phyloP scores from a whole-genome alignment of 352 stramenopile species.

The Phytophthora cactorum region DNA sequence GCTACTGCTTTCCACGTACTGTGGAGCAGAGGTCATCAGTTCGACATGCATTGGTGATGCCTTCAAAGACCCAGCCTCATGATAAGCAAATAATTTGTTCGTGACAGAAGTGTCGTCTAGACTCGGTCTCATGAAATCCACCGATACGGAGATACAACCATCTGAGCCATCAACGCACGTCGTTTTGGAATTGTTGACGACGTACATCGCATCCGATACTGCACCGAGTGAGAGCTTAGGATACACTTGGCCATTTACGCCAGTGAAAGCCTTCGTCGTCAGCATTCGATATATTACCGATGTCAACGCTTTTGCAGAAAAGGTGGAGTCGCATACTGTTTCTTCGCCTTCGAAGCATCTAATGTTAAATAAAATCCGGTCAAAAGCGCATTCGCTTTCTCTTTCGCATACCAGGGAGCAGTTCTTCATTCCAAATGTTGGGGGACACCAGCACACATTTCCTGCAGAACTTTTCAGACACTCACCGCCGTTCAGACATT shows the following conservation, averaged over 20 bases:
- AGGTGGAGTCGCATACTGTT: slow-evolving; percentile 42
- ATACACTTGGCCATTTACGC: slow-evolving; percentile 45
- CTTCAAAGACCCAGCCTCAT: slow-evolving; percentile 55
- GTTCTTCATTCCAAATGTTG: slow-evolving; percentile 64
- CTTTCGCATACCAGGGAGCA: slow-evolving; percentile 51
- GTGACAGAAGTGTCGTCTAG: slow-evolving; percentile 35
- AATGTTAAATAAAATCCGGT: slow-evolving; percentile 49
- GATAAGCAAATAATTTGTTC: slow-evolving; percentile 61
- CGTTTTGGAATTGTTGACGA: slow-evolving; percentile 54
- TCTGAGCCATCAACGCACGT: slow-evolving; percentile 36
- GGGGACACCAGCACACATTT: slow-evolving; percentile 53
- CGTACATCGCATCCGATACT: slow-evolving; percentile 54
- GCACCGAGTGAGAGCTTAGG: slow-evolving; percentile 40
- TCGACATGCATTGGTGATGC: slow-evolving; percentile 51
- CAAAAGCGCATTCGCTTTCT: slow-evolving; percentile 58
- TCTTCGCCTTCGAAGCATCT: slow-evolving; percentile 29
- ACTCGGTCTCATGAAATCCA: slow-evolving; percentile 49
- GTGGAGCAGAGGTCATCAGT: slow-evolving; percentile 42
- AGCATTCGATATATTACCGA: slow-evolving; percentile 68
- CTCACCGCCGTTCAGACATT: slow-evolving; percentile 51
- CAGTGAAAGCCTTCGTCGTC: slow-evolving; percentile 37
- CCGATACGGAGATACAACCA: slow-evolving; percentile 43
- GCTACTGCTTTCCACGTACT: slow-evolving; percentile 47
- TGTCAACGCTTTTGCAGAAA: slow-evolving; percentile 48
- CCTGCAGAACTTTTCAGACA: slow-evolving; percentile 37